Base-by-base conservation (phyloP, 345 rosid genomes). In the Gossypium ekmanianum region DNA sequence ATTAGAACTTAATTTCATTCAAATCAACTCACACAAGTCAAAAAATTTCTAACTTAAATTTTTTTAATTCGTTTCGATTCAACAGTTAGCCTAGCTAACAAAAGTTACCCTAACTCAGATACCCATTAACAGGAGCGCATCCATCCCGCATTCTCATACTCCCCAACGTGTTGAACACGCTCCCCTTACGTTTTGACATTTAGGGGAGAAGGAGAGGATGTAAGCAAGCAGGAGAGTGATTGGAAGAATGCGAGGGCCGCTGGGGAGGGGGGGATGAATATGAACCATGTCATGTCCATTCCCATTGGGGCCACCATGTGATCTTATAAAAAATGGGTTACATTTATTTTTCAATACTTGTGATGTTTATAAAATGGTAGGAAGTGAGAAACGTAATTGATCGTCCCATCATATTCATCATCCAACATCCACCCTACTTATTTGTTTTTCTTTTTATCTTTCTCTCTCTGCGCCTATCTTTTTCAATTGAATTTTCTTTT, bases 301-400 rank as follows among this genome's bases (percentile, higher is more conserved):
- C 77, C 79, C 45, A 8, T 56, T 1, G 77, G 84, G 79, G 77
- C 84, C 84, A 78, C 84, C 79, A 66, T 67, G 81, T 81, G 75
- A 72, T 66, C 63, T 68, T 54, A n/a, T 54, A 48, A 2, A 48
- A 48, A 34, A 34, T 1, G 6, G 20, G 2, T 52, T 52, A 20
- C 12, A 9, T 18, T 50, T 7, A 56, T 9, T 18, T 56, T 18
- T 9, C 4, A 18, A 7, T 8, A 18, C 11, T 14, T 14, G 12
- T 6, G 1, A 24, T 29, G 6, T 62, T 16, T 29, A 29, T 29
- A 61, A 61, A 34, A 62, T 34, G 34, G 5, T 7, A 16, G 24
- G 9, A 54, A 7, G 10, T 20, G 9, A 62, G 20, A 29, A 62
- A 2, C 16, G 8, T 20, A 66, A 22, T 10, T 65, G 64, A 50